Base-by-base conservation (phyloP, 768 basidiomycete genomes). In the Pleurotus eryngii region DNA sequence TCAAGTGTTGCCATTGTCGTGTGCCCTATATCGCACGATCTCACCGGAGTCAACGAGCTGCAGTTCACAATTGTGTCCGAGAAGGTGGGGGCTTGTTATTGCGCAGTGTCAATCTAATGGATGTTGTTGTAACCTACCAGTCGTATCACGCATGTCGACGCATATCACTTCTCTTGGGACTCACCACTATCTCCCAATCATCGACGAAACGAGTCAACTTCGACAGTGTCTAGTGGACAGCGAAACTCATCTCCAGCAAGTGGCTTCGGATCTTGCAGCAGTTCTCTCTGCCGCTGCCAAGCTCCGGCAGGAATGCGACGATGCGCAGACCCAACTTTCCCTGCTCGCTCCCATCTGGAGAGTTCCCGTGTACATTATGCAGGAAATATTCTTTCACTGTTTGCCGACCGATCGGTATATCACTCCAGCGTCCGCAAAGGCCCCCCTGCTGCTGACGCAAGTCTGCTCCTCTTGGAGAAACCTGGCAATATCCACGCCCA, bases 311-410 rank as follows among this genome's bases (percentile, higher is more conserved):
- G 51, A 54, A 42, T 39, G 51, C 11, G 38, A 54, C 24, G 24
- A 18, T 14, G 26, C 27, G n/a, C 39, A 26, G 9, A 42, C 37
- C 17, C 38, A 26, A 8, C 51, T 54, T 12, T n/a, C 51, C n/a
- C 12, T 54, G 18, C 57, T 58, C n/a, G n/a, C 49, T 15, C 57
- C 57, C 30, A 58, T 61, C 40, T 59, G 60, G 14, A 49, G 50
- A n/a, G 56, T 69, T 5, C 68, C 68, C 4, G 39, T 69, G 15
- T 67, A 67, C 42, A 51, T 69, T 22, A 24, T 66, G 54, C 59
- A 65, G 53, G 48, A 61, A 26, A 65, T 69, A 11, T 67, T 69
- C 45, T 22, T 49, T 14, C 46, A 57, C 46, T 64, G 63, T 51
- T 60, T 69, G 12, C 63, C 65, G 2, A 17, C 42, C 2, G 60